Conservation (phyloP, 2,329 filamentous ascomycete species). For the Ceratocystis colombiana region DNA sequence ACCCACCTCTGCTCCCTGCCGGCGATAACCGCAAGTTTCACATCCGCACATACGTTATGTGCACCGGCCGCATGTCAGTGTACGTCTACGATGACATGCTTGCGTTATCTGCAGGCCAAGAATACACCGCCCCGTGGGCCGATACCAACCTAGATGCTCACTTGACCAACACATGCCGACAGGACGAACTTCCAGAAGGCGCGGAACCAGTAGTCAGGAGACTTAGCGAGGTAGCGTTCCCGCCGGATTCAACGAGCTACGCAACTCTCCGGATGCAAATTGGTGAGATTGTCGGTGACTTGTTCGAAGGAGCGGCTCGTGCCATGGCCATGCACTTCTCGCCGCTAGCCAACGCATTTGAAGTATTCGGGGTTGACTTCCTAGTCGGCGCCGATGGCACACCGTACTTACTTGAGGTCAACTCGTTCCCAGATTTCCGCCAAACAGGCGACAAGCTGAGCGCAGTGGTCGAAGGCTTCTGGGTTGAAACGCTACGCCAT, state of each 20-base stretch:
- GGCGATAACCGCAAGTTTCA: slow-evolving; percentile 78
- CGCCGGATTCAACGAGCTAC: slow-evolving; percentile 51
- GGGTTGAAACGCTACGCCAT: slow-evolving; percentile 59
- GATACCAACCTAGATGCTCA: slow-evolving; percentile 55
- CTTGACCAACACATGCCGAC: slow-evolving; percentile 91
- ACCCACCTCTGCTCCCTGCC: slow-evolving; percentile 67
- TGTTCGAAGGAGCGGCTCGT: slow-evolving; percentile 77
- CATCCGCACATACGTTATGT: slow-evolving; percentile 82
- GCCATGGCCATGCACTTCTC: slow-evolving; percentile 88
- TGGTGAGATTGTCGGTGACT: slow-evolving; percentile 58
- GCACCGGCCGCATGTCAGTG: slow-evolving; percentile 64
- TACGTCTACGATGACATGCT: slow-evolving; percentile 89
- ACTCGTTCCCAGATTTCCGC: slow-evolving; percentile 91
- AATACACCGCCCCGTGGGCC: slow-evolving; percentile 58
- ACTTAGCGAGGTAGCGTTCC: slow-evolving; percentile 58
- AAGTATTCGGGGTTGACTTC: slow-evolving; percentile 87
- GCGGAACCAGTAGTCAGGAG: slow-evolving; percentile 51
- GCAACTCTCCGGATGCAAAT: slow-evolving; percentile 62
- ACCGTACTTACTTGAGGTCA: slow-evolving; percentile 78
- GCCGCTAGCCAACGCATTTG: slow-evolving; percentile 76
- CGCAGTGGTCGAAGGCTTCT: slow-evolving; percentile 63
- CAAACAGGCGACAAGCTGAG: slow-evolving; percentile 72
- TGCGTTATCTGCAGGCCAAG: slow-evolving; percentile 71
- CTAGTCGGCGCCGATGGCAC: slow-evolving; percentile 57
- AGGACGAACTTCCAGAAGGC: slow-evolving; percentile 45